Evolutionary conservation across 2,329 filamentous ascomycete genomes (phyloP).

Genomic region (Cryphonectria japonica): DNA sequence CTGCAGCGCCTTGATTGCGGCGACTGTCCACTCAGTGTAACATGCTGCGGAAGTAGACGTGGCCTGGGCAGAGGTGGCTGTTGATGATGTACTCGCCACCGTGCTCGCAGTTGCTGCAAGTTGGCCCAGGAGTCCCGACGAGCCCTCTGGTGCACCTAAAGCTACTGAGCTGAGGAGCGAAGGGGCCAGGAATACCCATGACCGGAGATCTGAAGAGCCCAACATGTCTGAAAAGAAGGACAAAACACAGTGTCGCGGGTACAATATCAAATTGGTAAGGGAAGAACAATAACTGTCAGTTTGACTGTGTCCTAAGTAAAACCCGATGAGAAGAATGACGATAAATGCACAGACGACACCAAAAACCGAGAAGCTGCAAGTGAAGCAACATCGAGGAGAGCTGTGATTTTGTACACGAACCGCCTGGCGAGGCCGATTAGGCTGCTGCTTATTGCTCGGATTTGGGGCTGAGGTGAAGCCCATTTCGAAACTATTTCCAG

Average conservation of each 20-base stretch:
- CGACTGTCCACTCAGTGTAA: constrained; percentile 41
- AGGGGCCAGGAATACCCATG: not conserved
- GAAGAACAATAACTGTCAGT: not conserved
- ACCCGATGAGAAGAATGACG: not conserved
- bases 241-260: not conserved
- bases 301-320: not conserved
- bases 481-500: constrained; percentile 3
- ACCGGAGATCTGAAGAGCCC: not conserved
- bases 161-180: constrained; percentile 1
- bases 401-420: not conserved
- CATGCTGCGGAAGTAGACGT: not conserved
- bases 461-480: not conserved
- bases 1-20: constrained; percentile 53
- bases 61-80: not conserved
- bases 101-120: constrained; percentile 7
- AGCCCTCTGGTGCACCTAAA: not conserved
- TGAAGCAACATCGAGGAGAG: not conserved
- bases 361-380: not conserved
- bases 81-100: constrained; percentile 8
- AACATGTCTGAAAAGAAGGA: not conserved
- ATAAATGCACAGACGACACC: not conserved
- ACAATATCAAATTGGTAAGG: not conserved
- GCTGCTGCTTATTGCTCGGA: constrained; percentile 1
- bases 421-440: constrained; percentile 11
- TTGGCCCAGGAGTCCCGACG: not conserved